Conservation (phyloP, 495 filamentous ascomycete genomes). For the Penicillium taxi region DNA sequence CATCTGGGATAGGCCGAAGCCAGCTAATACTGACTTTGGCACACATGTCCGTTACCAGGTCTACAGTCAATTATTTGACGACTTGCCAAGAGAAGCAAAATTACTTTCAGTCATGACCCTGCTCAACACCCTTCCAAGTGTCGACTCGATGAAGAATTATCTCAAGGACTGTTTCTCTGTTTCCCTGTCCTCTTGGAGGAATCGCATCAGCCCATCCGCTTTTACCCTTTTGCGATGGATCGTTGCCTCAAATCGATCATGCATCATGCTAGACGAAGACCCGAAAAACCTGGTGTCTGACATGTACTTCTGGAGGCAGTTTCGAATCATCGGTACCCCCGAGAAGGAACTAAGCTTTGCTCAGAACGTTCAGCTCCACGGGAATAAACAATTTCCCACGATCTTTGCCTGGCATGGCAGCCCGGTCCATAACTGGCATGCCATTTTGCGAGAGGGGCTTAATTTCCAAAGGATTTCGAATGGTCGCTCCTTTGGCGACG, state of each 20-base stretch:
- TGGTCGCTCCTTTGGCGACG: slow-evolving; percentile 70
- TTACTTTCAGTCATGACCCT: slow-evolving; percentile 47
- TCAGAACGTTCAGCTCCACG: slow-evolving; percentile 44
- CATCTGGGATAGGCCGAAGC: too few relatives aligned
- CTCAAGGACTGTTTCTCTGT: slow-evolving; percentile 34
- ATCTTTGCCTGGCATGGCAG: slow-evolving; percentile 86
- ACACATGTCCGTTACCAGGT: slow-evolving; percentile 9
- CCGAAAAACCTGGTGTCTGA: slow-evolving; percentile 50
- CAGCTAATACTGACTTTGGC: too few relatives aligned
- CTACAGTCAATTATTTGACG: slow-evolving; percentile 54
- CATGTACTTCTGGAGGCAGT: slow-evolving; percentile 67
- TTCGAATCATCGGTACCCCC: slow-evolving; percentile 76
- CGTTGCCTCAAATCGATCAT: slow-evolving; percentile 82
- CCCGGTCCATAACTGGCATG: slow-evolving; percentile 73
- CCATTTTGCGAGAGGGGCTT: slow-evolving; percentile 75
- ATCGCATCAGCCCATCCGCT: slow-evolving; percentile 57
- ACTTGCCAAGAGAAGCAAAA: slow-evolving; percentile 42
- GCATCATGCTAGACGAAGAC: slow-evolving; percentile 60
- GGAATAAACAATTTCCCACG: slow-evolving; percentile 49
- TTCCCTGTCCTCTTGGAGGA: slow-evolving; percentile 51
- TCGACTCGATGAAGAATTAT: slow-evolving; percentile 55
- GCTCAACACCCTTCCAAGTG: slow-evolving; percentile 59
- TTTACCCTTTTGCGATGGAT: slow-evolving; percentile 76
- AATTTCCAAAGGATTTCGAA: slow-evolving; percentile 54
- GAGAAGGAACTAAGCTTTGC: slow-evolving; percentile 85